Evolutionary conservation across 495 filamentous ascomycete species (phyloP).

Genomic region (Trichoderma orchidacearum): DNA sequence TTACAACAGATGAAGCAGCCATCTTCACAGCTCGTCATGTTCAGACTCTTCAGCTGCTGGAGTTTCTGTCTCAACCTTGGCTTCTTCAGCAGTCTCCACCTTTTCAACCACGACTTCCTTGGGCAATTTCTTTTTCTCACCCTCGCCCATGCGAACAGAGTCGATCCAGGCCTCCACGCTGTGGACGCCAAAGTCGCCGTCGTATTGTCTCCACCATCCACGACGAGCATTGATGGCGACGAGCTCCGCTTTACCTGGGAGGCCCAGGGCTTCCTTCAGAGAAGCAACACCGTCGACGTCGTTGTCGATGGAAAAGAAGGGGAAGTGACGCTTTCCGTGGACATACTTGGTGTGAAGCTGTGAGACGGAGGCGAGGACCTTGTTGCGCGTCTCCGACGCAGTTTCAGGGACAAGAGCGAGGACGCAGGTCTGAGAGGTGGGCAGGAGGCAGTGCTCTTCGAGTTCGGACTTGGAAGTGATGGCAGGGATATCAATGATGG

Average conservation of each 20-base stretch:
- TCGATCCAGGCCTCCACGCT: constrained; percentile 79
- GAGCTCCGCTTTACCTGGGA: constrained; percentile 47
- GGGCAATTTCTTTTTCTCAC: constrained; percentile 66
- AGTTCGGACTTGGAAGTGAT: constrained; percentile 41
- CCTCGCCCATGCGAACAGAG: constrained; percentile 72
- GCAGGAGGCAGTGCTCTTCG: constrained; percentile 54
- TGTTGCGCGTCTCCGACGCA: constrained; percentile 35
- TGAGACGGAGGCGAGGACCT: constrained; percentile 53
- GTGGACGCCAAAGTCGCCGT: constrained; percentile 39
- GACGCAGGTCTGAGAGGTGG: constrained; percentile 73
- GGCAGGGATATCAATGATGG: constrained; percentile 33
- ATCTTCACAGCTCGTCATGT: constrained; percentile 31
- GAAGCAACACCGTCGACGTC: constrained; percentile 41
- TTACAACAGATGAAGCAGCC: background rate
- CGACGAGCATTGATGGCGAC: constrained; percentile 74
- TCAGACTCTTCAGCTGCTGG: constrained; percentile 13
- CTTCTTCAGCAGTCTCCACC: constrained; percentile 20
- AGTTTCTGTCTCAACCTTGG: constrained; percentile 14
- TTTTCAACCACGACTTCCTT: constrained; percentile 51
- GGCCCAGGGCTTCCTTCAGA: constrained; percentile 46
- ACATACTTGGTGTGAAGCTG: constrained; percentile 63
- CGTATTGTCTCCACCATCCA: constrained; percentile 71
- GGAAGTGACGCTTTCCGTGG: constrained; percentile 54
- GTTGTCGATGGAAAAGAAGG: constrained; percentile 62
- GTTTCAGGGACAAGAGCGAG: constrained; percentile 58